A percentile compares a stretch with the other conserved stretches of the same genome.
Conservation (phyloP, 495 filamentous ascomycete species). For the Aspergillus taichungensis region DNA sequence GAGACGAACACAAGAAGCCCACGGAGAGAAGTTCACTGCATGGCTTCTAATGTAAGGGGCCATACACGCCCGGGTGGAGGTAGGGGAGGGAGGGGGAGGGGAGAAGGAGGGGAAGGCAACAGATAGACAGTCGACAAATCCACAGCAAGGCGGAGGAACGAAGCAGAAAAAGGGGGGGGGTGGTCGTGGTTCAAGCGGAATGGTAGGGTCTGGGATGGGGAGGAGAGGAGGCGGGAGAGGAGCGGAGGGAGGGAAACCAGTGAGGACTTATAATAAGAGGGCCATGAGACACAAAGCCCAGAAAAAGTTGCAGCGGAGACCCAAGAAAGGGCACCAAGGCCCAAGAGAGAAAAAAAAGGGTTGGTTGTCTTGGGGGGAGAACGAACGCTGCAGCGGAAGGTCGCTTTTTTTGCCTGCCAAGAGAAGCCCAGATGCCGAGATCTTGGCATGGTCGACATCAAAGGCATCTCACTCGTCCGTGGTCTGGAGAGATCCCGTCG, state of each 20-base stretch:
- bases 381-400: constrained; percentile 19
- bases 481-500: too few species aligned
- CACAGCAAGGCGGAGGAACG: constrained; percentile 7
- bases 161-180: neutral
- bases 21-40: constrained; percentile 30
- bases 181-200: too few species aligned
- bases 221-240: constrained; percentile 7
- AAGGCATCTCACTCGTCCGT: neutral
- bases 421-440: constrained; percentile 36
- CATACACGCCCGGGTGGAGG: constrained; percentile 9
- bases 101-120: constrained; percentile 5
- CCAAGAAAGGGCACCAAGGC: constrained; percentile 22
- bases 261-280: constrained; percentile 31
- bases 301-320: constrained; percentile 22
- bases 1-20: constrained; percentile 27
- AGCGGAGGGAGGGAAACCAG: constrained; percentile 4
- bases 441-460: constrained; percentile 27
- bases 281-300: constrained; percentile 9
- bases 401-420: constrained; percentile 30
- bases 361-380: constrained; percentile 5
- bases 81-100: constrained; percentile 4
- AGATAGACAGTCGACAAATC: constrained; percentile 8
- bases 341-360: constrained; percentile 8
- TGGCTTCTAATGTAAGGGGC: constrained; percentile 24
- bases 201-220: neutral